Conservation (phyloP, 371 early-diverging fungal genomes). For the Mucor irregularis region DNA sequence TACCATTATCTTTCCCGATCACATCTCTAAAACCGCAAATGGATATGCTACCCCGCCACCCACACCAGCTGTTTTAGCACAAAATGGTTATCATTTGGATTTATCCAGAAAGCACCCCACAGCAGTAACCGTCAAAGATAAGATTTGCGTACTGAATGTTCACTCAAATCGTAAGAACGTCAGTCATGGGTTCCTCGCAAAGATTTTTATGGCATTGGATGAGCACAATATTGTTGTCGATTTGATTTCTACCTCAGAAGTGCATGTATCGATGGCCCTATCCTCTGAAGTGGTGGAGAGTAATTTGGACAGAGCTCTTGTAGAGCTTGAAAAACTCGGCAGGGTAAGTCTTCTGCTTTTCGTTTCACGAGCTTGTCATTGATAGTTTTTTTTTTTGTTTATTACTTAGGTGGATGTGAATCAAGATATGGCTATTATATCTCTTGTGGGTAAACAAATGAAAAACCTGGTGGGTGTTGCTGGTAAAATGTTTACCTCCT, state of each 20-base stretch:
- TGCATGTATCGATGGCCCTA: slow-evolving; percentile 96
- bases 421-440: slow-evolving; percentile 90
- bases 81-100: slow-evolving; percentile 73
- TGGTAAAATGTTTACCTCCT: slow-evolving; percentile 89
- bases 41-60: slow-evolving; percentile 56
- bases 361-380: neutral
- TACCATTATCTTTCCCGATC: slow-evolving; percentile 86
- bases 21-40: slow-evolving; percentile 7
- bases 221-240: slow-evolving; percentile 89
- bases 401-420: slow-evolving; percentile 73
- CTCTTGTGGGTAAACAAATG: slow-evolving; percentile 95
- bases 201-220: slow-evolving; percentile 89
- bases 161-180: slow-evolving; percentile 93
- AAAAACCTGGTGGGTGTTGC: slow-evolving; percentile 93
- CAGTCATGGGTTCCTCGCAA: slow-evolving; percentile 94
- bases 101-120: slow-evolving; percentile 77
- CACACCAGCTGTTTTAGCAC: slow-evolving; percentile 67
- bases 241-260: slow-evolving; percentile 93
- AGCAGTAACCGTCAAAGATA: slow-evolving; percentile 97
- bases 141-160: slow-evolving; percentile 89
- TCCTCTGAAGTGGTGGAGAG: slow-evolving; percentile 61
- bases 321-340: slow-evolving; percentile 70
- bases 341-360: slow-evolving; percentile 48
- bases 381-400: neutral
- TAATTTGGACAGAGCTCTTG: slow-evolving; percentile 66